Percentiles rank a stretch among this genome's conserved stretches.
Evolutionary conservation across 352 stramenopile species (phyloP).

Genomic region (Phytophthora capsici): DNA sequence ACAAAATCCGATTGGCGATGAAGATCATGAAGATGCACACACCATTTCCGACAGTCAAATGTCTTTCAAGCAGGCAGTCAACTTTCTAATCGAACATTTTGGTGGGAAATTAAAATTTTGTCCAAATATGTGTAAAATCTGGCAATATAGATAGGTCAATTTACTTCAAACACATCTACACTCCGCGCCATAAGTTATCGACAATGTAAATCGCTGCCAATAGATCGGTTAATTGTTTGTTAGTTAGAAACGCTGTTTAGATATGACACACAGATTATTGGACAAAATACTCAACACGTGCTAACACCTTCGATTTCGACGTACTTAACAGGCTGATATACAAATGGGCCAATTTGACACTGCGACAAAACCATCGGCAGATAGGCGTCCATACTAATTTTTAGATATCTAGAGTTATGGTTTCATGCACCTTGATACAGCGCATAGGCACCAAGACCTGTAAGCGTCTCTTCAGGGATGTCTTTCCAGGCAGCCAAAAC

Average conservation of each 20-base stretch:
- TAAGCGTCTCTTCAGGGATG: not conserved
- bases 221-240: slow-evolving; percentile 5
- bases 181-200: no score
- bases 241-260: slow-evolving; percentile 3
- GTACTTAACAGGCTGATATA: slow-evolving; percentile 1
- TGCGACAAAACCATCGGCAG: slow-evolving; percentile 5
- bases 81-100: no score
- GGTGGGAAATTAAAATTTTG: no score
- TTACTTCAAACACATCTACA: no score
- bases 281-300: not conserved
- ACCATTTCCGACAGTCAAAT: no score
- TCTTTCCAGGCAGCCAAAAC: not conserved
- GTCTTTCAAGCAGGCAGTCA: no score
- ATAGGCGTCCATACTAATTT: not conserved
- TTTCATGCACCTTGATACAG: slow-evolving; percentile 2
- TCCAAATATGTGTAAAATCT: no score
- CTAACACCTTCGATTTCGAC: not conserved
- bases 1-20: no score
- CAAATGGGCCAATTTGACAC: not conserved
- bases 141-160: no score
- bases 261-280: not conserved
- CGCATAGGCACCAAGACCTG: not conserved
- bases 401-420: not conserved
- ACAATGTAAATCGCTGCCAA: no score
- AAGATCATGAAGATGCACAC: no score